Conservation (phyloP, 257 asterid species). For the Phtheirospermum japonicum region DNA sequence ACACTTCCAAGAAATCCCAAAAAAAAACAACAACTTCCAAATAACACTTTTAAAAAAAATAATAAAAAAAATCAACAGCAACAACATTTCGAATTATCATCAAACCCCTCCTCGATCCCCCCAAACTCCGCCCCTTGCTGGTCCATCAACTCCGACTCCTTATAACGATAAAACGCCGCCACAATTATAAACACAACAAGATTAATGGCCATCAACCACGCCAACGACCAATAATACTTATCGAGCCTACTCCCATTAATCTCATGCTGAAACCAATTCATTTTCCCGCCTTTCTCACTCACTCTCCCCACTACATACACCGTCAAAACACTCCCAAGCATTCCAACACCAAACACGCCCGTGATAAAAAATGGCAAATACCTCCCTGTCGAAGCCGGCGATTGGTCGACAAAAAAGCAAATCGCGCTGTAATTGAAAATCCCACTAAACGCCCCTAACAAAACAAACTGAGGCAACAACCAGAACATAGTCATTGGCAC, state of each 20-base stretch:
- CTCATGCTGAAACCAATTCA: conserved; percentile 43
- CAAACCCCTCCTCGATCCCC: conserved; percentile 28
- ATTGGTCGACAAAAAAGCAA: conserved; percentile 34
- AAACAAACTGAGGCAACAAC: conserved; percentile 44
- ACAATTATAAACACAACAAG: conserved; percentile 33
- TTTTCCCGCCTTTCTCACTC: conserved; percentile 37
- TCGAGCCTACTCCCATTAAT: conserved; percentile 44
- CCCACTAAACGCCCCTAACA: conserved; percentile 33
- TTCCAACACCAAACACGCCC: conserved; percentile 33
- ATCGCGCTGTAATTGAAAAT: conserved; percentile 25
- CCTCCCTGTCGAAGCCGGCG: conserved; percentile 21
- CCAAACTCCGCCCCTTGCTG: conserved; percentile 22
- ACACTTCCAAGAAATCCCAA: too few relatives aligned
- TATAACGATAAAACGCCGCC: conserved; percentile 29
- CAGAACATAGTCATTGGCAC: conserved; percentile 49
- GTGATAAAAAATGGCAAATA: conserved; percentile 27
- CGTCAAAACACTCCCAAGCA: conserved; percentile 28
- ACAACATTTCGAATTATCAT: conserved; percentile 21
- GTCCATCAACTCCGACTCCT: conserved; percentile 28
- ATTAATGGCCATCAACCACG: conserved; percentile 43
- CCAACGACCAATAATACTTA: conserved; percentile 45
- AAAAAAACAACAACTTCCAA: too few relatives aligned
- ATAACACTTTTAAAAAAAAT: too few relatives aligned
- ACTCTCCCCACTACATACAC: conserved; percentile 41
- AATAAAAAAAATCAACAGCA: conserved; percentile 31